Percentiles rank a stretch among this genome's conserved stretches.
phyloP scores from a whole-genome alignment of 1,284 basidiomycete genomes.

The Ceratobasidium sp. region DNA sequence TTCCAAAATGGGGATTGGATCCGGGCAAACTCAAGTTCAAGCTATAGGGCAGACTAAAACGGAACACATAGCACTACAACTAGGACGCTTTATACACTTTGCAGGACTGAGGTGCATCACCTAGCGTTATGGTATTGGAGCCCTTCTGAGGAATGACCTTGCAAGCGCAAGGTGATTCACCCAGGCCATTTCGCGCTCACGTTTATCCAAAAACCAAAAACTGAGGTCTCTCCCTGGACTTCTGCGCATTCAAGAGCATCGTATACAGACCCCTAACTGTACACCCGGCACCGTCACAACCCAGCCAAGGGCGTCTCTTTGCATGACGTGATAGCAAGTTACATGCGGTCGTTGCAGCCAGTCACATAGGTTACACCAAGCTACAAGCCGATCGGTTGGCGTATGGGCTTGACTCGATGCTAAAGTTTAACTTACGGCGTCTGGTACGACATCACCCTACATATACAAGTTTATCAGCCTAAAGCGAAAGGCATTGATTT shows the following conservation, averaged over 20 bases:
- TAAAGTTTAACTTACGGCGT: slow-evolving; percentile 61
- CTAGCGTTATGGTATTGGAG: too few species aligned
- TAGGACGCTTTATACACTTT: too few species aligned
- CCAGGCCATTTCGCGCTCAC: background rate
- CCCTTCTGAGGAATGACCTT: too few species aligned
- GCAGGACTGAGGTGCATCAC: too few species aligned
- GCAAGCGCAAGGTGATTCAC: too few species aligned
- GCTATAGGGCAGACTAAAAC: too few species aligned
- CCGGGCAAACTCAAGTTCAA: too few species aligned
- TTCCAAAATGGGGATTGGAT: too few species aligned
- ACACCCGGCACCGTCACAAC: slow-evolving; percentile 75
- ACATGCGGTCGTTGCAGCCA: slow-evolving; percentile 75
- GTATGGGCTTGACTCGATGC: background rate
- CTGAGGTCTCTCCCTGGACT: slow-evolving; percentile 52
- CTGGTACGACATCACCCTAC: slow-evolving; percentile 71
- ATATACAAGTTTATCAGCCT: slow-evolving; percentile 46
- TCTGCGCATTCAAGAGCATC: slow-evolving; percentile 61
- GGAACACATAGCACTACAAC: too few species aligned
- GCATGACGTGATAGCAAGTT: slow-evolving; percentile 85
- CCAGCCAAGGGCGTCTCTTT: slow-evolving; percentile 79
- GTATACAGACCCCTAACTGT: slow-evolving; percentile 76
- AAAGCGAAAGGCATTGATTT: slow-evolving; percentile 19
- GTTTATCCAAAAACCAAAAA: background rate
- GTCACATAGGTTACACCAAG: slow-evolving; percentile 85
- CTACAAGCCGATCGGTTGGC: background rate